Base-by-base conservation (phyloP, 192 early-diverging fungal genomes). In the Pilaira anomala region DNA sequence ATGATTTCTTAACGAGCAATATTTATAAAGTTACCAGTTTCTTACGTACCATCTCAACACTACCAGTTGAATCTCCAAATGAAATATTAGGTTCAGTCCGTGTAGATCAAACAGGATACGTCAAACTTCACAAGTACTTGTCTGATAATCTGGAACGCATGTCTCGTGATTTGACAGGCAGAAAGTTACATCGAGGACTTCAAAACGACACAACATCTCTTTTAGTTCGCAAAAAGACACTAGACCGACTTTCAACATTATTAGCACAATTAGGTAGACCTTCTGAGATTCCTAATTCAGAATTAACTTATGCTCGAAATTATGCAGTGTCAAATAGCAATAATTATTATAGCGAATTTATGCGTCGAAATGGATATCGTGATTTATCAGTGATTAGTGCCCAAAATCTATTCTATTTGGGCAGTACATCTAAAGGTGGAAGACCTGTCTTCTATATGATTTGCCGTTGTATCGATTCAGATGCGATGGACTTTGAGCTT, bases 401-500 rank as follows among this genome's bases (percentile, higher is more conserved):
- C 28, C 82, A 85, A 48, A 81, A 83, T 25, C 75, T 91, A 3
- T 87, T 95, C 60, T 96, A 89, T 57, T 85, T 87, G 55, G 92
- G 89, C 22, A 89, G 88, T 3, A 53, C 79, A 16, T 93, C 91
- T 41, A 85, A 85, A 53, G 81, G 73, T 9, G 61, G 69, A 12
- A 78, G 86, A 30, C 91, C 91, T 0, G 91, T 96, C 1, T 80
- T 95, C 49, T 96, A 95, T 71, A 85, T 89, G 65, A 86, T 94
- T 55, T 84, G 85, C 30, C 80, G 91, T 42, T 76, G 87, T 9
- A 55, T 96, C 42, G 81, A 85, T 52, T 67, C 84, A 60, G 89
- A 94, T 25, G 81, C 78, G 26, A 78, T 91, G 33, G 92, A 96
- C 71, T 90, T 92, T 74, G 93, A 96, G 22, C 65, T 91, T 4